Evolutionary conservation across 2,329 filamentous ascomycete genomes (phyloP).

Genomic region (Trichoderma atrobrunneum): DNA sequence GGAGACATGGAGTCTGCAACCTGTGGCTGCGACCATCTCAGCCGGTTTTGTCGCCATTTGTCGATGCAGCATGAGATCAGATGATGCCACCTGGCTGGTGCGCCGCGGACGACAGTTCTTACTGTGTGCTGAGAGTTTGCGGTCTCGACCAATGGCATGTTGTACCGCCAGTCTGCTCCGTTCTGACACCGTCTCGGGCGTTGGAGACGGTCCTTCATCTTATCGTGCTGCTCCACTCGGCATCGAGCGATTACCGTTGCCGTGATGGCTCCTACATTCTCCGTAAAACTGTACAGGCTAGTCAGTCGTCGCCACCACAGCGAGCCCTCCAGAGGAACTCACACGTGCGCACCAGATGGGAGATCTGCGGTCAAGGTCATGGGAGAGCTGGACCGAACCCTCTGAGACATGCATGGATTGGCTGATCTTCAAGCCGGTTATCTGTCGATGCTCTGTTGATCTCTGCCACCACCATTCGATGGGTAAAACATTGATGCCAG

Average conservation of each 20-base stretch:
- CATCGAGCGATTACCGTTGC: not conserved
- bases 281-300: not conserved
- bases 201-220: slow-evolving; percentile 14
- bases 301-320: not conserved
- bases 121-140: slow-evolving; percentile 7
- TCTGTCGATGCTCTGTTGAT: slow-evolving; percentile 15
- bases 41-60: not conserved
- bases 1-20: not conserved
- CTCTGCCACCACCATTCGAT: not conserved
- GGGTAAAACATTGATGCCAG: not conserved
- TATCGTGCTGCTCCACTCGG: slow-evolving; percentile 3
- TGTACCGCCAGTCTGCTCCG: not conserved
- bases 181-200: slow-evolving; percentile 14
- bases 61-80: slow-evolving; percentile 5
- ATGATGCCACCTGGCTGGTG: not conserved
- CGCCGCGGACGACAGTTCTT: not conserved
- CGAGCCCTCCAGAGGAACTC: not conserved
- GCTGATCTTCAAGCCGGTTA: slow-evolving; percentile 11
- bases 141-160: slow-evolving; percentile 10
- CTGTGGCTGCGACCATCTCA: not conserved
- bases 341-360: slow-evolving; percentile 4
- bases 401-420: slow-evolving; percentile 7
- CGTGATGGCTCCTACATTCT: not conserved
- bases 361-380: slow-evolving; percentile 2
- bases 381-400: not conserved